Conservation (phyloP, 768 basidiomycete species). For the Tricholoma sp. region DNA sequence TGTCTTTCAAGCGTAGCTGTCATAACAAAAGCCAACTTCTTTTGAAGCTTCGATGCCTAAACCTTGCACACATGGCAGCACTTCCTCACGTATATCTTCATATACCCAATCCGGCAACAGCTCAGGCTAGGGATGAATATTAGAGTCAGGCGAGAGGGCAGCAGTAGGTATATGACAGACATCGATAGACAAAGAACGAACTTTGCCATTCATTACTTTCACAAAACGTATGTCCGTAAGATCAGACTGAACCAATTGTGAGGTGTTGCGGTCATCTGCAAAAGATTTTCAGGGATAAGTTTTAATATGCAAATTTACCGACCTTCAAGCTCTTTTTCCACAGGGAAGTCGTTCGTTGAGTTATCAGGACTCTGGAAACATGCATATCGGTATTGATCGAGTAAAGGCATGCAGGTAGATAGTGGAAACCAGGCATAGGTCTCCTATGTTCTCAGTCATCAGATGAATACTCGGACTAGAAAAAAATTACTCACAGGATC, state of each 20-base stretch:
- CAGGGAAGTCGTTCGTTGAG: slow-evolving; percentile 34
- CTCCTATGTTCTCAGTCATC: slow-evolving; percentile 44
- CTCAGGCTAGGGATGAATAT: slow-evolving; percentile 1
- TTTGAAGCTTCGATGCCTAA: slow-evolving; percentile 11
- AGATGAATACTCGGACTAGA: neutral
- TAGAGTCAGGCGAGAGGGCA: neutral
- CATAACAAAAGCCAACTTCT: slow-evolving; percentile 6
- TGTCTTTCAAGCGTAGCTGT: no score
- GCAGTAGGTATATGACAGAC: slow-evolving; percentile 10
- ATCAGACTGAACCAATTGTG: slow-evolving; percentile 3
- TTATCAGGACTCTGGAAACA: slow-evolving; percentile 63
- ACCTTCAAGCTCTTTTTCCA: slow-evolving; percentile 11
- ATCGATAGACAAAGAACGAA: slow-evolving; percentile 20
- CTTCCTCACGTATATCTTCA: slow-evolving; percentile 4
- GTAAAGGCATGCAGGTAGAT: slow-evolving; percentile 46
- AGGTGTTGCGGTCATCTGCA: slow-evolving; percentile 8
- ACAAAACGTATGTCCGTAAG: slow-evolving; percentile 12
- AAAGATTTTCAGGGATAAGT: neutral
- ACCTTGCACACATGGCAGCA: slow-evolving; percentile 10
- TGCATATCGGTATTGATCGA: slow-evolving; percentile 67
- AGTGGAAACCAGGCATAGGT: slow-evolving; percentile 76
- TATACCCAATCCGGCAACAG: slow-evolving; percentile 7
- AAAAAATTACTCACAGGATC: slow-evolving; percentile 63
- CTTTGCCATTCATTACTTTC: slow-evolving; percentile 11
- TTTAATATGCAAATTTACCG: slow-evolving; percentile 2